Base-by-base conservation (phyloP, 176 grass and related monocot species). In the Oryza coarctata region DNA sequence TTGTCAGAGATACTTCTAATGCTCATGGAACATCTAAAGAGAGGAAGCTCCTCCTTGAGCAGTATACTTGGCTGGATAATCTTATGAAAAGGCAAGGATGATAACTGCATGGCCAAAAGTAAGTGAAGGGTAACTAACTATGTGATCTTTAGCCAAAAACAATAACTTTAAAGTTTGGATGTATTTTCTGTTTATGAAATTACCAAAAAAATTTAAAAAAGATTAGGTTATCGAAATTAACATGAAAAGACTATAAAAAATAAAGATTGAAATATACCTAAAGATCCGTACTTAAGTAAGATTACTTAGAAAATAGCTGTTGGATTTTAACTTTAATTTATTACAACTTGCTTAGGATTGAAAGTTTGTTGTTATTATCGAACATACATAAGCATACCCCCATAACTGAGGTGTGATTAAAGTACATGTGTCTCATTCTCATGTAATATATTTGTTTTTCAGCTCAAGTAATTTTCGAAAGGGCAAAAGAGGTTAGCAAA, bases 91-190 rank as follows among this genome's bases (percentile, higher is more conserved):
- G 76, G 85, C 92, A 34, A 47, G 71, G 0, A 74, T 68, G 57
- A 93, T 95, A 86, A 76, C 64, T 83, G 90, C 95, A 82, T 98
- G 95, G 95, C 15, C 82, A 84, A 95, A 98, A 82, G 95, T 98
- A 91, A 84, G 78, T 86, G n/a, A 86, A 85, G 34, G 38, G 9
- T 75, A 57, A 43, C 55, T 71, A 71, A 64, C 18, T 32, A 18
- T 47, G 13, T 34, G 25, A 63, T 76, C 52, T 64, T 82, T 71
- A 72, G 40, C 9, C 32, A 60, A 2, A 45, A 76, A 49, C 58
- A 60, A 41, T 65, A 64, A 52, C 33, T 70, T 22, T 55, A 58
- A 84, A 7, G 25, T n/a, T 79, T 75, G 62, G 31, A 69, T 55
- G 11, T 11, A n/a, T 33, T 68, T 80, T 80, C 12, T n/a, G 41